phyloP scores from a whole-genome alignment of 352 stramenopile species.

The Thalassiosira mediterranea region DNA sequence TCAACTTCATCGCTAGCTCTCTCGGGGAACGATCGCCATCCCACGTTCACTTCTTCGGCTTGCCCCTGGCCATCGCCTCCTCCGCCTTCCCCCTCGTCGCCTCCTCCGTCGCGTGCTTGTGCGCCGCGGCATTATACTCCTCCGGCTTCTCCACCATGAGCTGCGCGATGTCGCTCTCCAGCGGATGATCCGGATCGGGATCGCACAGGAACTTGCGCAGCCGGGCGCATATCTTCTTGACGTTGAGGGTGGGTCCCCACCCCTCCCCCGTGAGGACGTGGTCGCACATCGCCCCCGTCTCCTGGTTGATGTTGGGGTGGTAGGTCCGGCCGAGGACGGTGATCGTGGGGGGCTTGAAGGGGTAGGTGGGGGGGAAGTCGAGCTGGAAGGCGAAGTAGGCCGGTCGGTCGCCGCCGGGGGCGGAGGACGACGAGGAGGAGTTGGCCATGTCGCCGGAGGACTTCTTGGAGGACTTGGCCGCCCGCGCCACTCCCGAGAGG shows the following conservation, averaged over 20 bases:
- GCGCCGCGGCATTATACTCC: constrained; percentile 91
- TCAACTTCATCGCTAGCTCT: too few relatives aligned
- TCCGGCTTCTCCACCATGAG: constrained; percentile 91
- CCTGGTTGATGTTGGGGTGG: constrained; percentile 95
- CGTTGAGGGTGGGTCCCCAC: constrained; percentile 95
- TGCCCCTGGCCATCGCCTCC: constrained; percentile 8
- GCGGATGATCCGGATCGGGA: constrained; percentile 92
- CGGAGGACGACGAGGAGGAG: constrained; percentile 42
- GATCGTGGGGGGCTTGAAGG: constrained; percentile 85
- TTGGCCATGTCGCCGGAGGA: constrained; percentile 6
- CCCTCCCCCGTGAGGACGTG: constrained; percentile 90
- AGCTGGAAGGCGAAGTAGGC: constrained; percentile 92
- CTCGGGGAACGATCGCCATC: too few relatives aligned
- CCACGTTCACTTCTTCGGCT: constrained; percentile 5
- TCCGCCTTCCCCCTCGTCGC: constrained; percentile 35
- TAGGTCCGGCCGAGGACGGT: constrained; percentile 95
- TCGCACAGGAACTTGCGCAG: constrained; percentile 95
- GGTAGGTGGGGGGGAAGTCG: constrained; percentile 95
- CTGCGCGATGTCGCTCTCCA: constrained; percentile 95
- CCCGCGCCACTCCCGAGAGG: constrained; percentile 27
- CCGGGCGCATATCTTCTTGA: constrained; percentile 87
- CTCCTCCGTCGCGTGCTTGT: constrained; percentile 83
- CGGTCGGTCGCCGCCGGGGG: constrained; percentile 86
- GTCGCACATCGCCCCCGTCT: constrained; percentile 95
- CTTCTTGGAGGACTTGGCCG: constrained; percentile 29